These are phyloP conservation scores for Apium graveolens DNA, from an alignment of 129 eudicot species.

Conservation along the genomic window DNA sequence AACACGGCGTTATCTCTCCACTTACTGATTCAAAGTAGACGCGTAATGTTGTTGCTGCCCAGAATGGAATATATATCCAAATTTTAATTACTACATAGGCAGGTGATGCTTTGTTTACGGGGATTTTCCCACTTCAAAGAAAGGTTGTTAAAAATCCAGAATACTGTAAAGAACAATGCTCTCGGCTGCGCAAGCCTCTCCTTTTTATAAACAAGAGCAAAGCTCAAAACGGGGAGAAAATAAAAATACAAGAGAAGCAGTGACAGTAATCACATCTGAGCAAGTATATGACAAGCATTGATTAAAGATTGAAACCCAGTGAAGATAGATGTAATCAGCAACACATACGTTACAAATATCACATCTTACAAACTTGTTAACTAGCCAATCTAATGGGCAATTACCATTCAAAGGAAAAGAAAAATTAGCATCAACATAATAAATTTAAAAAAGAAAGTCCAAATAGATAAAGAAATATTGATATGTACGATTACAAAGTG, in stretches of 20 bases:
- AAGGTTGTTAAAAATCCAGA: neutral
- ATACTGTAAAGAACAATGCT: neutral
- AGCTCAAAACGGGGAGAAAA: neutral
- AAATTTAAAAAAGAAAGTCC: neutral
- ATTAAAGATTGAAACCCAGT: neutral
- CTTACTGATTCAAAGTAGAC: neutral
- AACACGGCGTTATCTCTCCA: too few species aligned
- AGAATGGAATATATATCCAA: neutral
- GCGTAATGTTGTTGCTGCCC: neutral
- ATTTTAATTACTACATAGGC: neutral
- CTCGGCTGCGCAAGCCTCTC: neutral
- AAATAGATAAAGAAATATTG: neutral
- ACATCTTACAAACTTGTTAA: neutral
- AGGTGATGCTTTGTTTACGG: neutral
- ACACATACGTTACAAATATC: too few species aligned
- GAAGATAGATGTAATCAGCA: neutral
- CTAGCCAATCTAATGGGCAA: neutral
- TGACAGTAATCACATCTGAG: neutral
- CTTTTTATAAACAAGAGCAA: neutral
- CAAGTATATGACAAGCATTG: neutral
- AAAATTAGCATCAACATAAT: neutral
- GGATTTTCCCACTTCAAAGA: neutral
- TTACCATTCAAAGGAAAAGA: neutral
- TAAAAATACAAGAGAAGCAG: too few species aligned
- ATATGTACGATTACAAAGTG: slow-evolving; percentile 22